Conservation (phyloP, 768 basidiomycete genomes). For the Trichaptum fuscoviolaceum region DNA sequence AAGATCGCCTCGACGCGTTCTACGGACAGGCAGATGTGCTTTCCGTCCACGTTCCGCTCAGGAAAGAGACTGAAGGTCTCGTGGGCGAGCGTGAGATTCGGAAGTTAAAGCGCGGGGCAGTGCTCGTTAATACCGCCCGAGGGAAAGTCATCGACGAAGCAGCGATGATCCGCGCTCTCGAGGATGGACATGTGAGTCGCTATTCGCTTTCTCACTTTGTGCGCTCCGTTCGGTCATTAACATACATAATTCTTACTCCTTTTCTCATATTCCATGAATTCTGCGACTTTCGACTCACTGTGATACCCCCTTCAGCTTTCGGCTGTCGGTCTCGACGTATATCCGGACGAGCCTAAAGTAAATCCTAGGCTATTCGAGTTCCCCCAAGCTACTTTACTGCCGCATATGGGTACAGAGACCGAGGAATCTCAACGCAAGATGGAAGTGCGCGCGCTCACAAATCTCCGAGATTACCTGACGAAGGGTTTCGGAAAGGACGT, state of each 20-base stretch:
- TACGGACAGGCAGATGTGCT: conserved; percentile 73
- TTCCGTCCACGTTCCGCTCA: conserved; percentile 81
- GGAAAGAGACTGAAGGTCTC: conserved; percentile 63
- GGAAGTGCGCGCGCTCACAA: conserved; percentile 81
- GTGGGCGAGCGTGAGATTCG: conserved; percentile 75
- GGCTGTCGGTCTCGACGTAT: conserved; percentile 82
- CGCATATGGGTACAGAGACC: conserved; percentile 90
- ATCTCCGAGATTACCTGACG: conserved; percentile 65
- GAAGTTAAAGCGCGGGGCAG: conserved; percentile 67
- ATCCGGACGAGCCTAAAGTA: conserved; percentile 76
- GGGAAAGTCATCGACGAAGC: conserved; percentile 88
- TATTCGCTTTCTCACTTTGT: conserved; percentile 1
- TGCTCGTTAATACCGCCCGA: conserved; percentile 86
- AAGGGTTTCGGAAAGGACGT: conserved; percentile 62
- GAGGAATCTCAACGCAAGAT: conserved; percentile 75
- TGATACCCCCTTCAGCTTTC: conserved; percentile 43
- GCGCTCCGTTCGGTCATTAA: conserved; percentile 8
- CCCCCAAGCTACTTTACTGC: conserved; percentile 78
- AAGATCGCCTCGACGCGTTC: conserved; percentile 56
- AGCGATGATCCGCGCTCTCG: conserved; percentile 78
- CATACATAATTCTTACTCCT: not conserved
- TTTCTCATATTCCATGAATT: not conserved
- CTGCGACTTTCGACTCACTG: not conserved
- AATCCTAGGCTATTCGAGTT: conserved; percentile 78
- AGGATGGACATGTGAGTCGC: conserved; percentile 76